Conservation (phyloP, 352 stramenopile genomes). For the Phytopythium oedochilum region DNA sequence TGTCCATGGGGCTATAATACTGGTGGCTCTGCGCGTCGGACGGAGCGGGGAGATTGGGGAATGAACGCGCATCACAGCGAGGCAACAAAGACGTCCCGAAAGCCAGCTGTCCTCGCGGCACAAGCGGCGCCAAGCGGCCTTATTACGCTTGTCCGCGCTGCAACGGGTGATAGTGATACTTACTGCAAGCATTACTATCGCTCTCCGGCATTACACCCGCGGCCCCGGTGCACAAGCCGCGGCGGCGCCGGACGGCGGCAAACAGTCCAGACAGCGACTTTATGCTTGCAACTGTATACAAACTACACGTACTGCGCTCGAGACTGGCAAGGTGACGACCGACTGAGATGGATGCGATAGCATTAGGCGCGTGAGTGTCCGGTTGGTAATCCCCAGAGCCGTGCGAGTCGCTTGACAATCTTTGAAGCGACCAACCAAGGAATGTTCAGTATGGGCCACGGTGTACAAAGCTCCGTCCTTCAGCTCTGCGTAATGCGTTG, state of each 20-base stretch:
- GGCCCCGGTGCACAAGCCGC: not conserved
- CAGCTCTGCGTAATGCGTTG: no score
- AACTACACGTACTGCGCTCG: no score
- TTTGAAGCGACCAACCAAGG: no score
- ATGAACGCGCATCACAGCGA: not conserved
- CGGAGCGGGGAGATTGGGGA: conserved; percentile 3
- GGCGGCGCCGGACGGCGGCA: not conserved
- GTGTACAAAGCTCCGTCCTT: no score
- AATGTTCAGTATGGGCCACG: no score
- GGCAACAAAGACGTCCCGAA: not conserved
- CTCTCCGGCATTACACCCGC: not conserved
- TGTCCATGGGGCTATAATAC: conserved; percentile 20
- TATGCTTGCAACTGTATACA: no score
- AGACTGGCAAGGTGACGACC: no score
- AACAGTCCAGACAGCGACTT: not conserved
- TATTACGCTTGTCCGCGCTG: not conserved
- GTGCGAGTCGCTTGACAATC: no score
- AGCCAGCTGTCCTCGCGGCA: not conserved
- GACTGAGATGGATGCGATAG: no score
- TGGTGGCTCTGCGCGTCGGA: not conserved
- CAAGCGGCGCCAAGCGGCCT: not conserved
- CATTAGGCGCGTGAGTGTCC: no score
- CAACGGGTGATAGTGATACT: not conserved
- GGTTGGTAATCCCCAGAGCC: no score
- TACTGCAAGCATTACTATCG: not conserved